Evolutionary conservation across 108 stramenopile genomes (phyloP), one percentile per base, ranked within the genome.

Genomic region (Nannochloropsis salina): DNA sequence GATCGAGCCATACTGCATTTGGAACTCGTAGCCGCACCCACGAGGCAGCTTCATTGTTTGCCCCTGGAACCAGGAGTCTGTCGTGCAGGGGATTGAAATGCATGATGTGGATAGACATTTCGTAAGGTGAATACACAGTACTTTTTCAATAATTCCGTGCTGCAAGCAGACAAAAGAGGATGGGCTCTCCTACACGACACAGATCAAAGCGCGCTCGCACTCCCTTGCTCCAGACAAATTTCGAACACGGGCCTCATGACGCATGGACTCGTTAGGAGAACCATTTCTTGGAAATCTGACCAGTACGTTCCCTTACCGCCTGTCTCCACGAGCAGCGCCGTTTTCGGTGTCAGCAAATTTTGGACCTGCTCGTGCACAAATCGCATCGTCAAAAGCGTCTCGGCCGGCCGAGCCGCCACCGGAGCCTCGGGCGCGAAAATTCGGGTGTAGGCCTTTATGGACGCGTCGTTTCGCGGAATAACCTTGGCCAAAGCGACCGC

Each of bases 1-100:
- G 41, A 85, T 85, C 3, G 80, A 81, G 41, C 85, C 85, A 5
- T 85, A 85, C 44, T 85, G 85, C 85, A 85, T 85, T 80, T 85
- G 85, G 8, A 85, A 42, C 22, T 85, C 80, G 61, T 45, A 85
- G 80, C 42, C 41, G 31, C 51, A 51, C 15, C 85, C 85, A 8
- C 41, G 80, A 9, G 85, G 85, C 9, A 85, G 42, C 41, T 45
- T 43, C n/a, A 85, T 42, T 15, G 42, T 45, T 20, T 85, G 42
- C 9, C 43, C 85, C 6, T 81, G 22, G 31, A 85, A 85, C 85
- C 85, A 85, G 80, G 31, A 41, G 41, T 85, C 85, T 81, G 61
- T 74, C n/a, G 15, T 15, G n/a, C 8, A n/a, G 61, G 61, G 61
- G 8, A 31, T 31, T 31, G 31, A 31, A 31, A 31, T 31, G 31